These are phyloP conservation scores for Dalbergia cultrata DNA, from an alignment of 306 rosid genomes.

Conservation along the genomic window DNA sequence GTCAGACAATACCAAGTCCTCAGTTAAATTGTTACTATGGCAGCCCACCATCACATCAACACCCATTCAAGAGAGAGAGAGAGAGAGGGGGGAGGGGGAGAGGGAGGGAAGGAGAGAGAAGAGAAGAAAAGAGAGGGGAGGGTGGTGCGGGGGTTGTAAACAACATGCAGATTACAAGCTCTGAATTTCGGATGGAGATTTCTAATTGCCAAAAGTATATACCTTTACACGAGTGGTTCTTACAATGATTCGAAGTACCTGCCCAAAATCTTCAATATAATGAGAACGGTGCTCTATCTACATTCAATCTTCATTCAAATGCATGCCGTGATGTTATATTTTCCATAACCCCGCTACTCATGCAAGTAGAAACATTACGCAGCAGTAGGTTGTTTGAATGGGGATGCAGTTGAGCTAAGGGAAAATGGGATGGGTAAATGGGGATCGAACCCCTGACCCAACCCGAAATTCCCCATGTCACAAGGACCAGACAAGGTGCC, in stretches of 20 bases:
- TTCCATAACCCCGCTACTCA: slow-evolving; percentile 25
- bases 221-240: background rate
- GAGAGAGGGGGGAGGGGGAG: too few species aligned
- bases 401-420: too few species aligned
- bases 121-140: too few species aligned
- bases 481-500: too few species aligned
- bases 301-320: slow-evolving; percentile 17
- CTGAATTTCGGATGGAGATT: background rate
- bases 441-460: too few species aligned
- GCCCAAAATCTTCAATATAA: background rate
- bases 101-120: too few species aligned
- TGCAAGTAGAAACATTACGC: slow-evolving; percentile 5
- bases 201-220: background rate
- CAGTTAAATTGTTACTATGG: background rate
- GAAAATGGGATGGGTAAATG: too few species aligned
- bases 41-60: background rate
- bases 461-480: too few species aligned
- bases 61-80: background rate
- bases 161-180: background rate
- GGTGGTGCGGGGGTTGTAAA: too few species aligned
- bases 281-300: background rate
- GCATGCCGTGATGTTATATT: slow-evolving; percentile 7
- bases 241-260: background rate
- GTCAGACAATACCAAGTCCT: too few species aligned
- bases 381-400: background rate